These are phyloP conservation scores for Peronospora belbahrii DNA, from an alignment of 352 stramenopile genomes.

Conservation along the genomic window DNA sequence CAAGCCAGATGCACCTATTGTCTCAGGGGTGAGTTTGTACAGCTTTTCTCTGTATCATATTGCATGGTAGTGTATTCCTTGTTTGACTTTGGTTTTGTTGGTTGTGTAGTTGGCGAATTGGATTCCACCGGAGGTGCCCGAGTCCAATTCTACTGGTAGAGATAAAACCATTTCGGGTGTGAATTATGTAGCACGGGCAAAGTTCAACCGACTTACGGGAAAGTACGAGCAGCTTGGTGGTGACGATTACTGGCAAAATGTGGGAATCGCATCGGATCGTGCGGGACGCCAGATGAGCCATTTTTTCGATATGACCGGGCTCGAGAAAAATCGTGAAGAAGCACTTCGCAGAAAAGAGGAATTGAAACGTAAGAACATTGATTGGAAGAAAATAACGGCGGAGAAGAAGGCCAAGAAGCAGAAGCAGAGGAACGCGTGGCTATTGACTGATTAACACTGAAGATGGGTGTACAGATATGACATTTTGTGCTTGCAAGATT, in stretches of 20 bases:
- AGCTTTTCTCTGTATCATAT: neutral
- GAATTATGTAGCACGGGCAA: slow-evolving; percentile 58
- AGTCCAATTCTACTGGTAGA: slow-evolving; percentile 10
- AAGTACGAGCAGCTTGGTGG: slow-evolving; percentile 65
- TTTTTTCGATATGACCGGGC: slow-evolving; percentile 73
- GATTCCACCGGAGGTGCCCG: slow-evolving; percentile 49
- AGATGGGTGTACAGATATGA: neutral
- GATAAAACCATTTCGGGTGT: slow-evolving; percentile 47
- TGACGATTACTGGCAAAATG: slow-evolving; percentile 57
- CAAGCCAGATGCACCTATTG: slow-evolving; percentile 55
- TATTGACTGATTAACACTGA: slow-evolving; percentile 58
- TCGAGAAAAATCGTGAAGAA: slow-evolving; percentile 80
- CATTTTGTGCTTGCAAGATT: neutral
- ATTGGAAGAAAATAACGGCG: slow-evolving; percentile 81
- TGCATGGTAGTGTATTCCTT: neutral
- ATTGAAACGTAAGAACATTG: slow-evolving; percentile 78
- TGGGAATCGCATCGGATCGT: slow-evolving; percentile 53
- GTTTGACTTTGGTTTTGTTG: neutral
- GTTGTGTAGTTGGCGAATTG: slow-evolving; percentile 59
- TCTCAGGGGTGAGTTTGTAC: slow-evolving; percentile 50
- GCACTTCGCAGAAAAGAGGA: slow-evolving; percentile 66
- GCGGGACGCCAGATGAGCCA: slow-evolving; percentile 80
- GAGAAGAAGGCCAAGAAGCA: slow-evolving; percentile 85
- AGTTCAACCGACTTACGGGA: slow-evolving; percentile 74
- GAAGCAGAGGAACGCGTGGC: slow-evolving; percentile 82